phyloP scores from a whole-genome alignment of 108 stramenopile genomes.

The Fragilaria crotonensis region DNA sequence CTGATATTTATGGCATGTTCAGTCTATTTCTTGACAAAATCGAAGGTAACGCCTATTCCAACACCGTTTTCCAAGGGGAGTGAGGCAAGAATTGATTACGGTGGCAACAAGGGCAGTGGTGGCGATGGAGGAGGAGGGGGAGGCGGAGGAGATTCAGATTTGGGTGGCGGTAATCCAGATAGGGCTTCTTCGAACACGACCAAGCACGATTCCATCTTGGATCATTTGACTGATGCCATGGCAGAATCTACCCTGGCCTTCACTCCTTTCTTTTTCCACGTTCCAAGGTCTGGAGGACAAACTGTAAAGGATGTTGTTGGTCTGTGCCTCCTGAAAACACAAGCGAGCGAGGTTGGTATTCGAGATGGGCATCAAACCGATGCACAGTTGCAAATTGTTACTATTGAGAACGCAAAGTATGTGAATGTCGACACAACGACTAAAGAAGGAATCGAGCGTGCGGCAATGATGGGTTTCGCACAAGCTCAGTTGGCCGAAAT shows the following conservation, averaged over 20 bases:
- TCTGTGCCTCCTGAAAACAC: constrained; percentile 18
- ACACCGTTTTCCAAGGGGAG: not conserved
- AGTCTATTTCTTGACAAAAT: constrained; percentile 10
- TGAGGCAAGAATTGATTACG: constrained; percentile 6
- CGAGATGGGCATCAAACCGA: constrained; percentile 33
- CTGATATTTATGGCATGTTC: constrained; percentile 14
- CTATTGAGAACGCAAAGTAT: constrained; percentile 24
- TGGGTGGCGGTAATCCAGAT: not conserved
- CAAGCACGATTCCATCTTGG: not conserved
- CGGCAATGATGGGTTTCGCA: constrained; percentile 31
- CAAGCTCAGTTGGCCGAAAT: constrained; percentile 24
- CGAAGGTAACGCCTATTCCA: not conserved
- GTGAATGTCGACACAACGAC: constrained; percentile 52
- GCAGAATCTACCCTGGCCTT: not conserved
- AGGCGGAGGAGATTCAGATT: constrained; percentile 2
- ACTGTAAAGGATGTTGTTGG: constrained; percentile 33
- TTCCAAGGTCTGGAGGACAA: constrained; percentile 32
- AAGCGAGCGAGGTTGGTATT: constrained; percentile 32
- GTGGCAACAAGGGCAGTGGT: constrained; percentile 4
- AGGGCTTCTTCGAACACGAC: not conserved
- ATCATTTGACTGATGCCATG: constrained; percentile 1
- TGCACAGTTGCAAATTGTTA: constrained; percentile 19
- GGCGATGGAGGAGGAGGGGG: constrained; percentile 7
- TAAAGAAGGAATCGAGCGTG: constrained; percentile 27
- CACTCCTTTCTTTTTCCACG: constrained; percentile 39